Conservation (phyloP, 768 basidiomycete genomes). For the Russula griseocarnosa region DNA sequence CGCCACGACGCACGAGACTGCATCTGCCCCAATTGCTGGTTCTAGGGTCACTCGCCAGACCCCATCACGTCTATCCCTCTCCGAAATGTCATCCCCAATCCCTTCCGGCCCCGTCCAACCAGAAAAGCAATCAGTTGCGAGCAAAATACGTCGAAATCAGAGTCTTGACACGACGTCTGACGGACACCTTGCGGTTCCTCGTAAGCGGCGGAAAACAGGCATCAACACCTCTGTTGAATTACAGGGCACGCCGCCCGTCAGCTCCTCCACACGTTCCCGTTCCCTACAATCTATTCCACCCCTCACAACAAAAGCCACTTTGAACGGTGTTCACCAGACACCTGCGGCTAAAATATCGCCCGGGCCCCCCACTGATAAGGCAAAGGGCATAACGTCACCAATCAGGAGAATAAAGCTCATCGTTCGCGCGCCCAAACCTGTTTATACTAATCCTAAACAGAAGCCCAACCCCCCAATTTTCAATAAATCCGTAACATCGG, state of each 20-base stretch:
- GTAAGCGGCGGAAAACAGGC: slow-evolving; percentile 28
- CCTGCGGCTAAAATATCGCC: neutral
- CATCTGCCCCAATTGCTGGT: slow-evolving; percentile 3
- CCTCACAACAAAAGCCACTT: neutral
- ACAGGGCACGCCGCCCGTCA: neutral
- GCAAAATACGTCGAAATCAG: slow-evolving; percentile 12
- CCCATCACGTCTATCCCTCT: slow-evolving; percentile 3
- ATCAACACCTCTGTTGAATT: neutral
- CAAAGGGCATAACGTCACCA: slow-evolving; percentile 20
- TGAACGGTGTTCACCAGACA: slow-evolving; percentile 15
- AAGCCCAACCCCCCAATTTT: slow-evolving; percentile 51
- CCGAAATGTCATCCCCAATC: slow-evolving; percentile 1
- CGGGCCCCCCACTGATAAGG: neutral
- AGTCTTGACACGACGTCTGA: slow-evolving; percentile 16
- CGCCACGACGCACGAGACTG: neutral
- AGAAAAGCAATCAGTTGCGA: slow-evolving; percentile 3
- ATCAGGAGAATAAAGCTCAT: slow-evolving; percentile 66
- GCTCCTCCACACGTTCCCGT: neutral
- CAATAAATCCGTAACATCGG: slow-evolving; percentile 50
- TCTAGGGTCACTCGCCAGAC: slow-evolving; percentile 11
- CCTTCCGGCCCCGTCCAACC: slow-evolving; percentile 14
- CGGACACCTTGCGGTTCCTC: slow-evolving; percentile 14
- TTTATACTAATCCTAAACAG: slow-evolving; percentile 64
- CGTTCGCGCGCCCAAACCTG: slow-evolving; percentile 58
- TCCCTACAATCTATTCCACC: neutral